Evolutionary conservation across 257 asterid species (phyloP), one percentile per base, ranked within the genome.

Genomic region (Marsdenia floribunda): DNA sequence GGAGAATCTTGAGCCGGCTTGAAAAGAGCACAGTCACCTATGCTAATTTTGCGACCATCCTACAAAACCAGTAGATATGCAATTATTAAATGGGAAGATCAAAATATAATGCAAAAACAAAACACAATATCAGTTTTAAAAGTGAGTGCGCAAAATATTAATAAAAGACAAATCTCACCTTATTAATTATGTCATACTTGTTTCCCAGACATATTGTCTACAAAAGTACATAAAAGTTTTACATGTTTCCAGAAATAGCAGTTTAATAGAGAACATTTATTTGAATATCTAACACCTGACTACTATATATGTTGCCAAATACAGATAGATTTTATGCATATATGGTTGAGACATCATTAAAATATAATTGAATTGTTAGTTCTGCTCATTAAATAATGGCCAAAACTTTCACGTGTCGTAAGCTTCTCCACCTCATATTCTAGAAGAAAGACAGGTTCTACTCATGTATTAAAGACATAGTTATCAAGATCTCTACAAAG

Each of bases 21-120:
- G 75, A 93, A 89, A 82, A 91, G 92, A 72, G 96, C 93, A 86
- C 91, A 89, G 83, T 90, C 93, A 7, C 93, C 93, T 73, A 91
- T 80, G 52, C 79, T 83, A 64, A 82, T 76, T 38, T 73, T 84
- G 79, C 88, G 93, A 81, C 90, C 93, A 76, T 87, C 96, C 97
- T 93, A 88, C 81, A 82, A 77, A 57, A 78, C 24, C 72, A 73
- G 64, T 22, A 69, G 37, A 73, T 46, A 73, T 52, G 14, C n/a
- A 69, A 75, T 13, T 65, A 69, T 12, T 24, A 58, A 13, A 14
- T 13, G 6, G 37, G 19, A 38, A 42, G 13, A 47, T 18, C 21
- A n/a, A 13, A 14, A 44, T 1, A 24, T 14, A 12, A 22, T 5
- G 15, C 14, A 24, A 3, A 3, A 22, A 6, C 5, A 18, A 4